phyloP scores from a whole-genome alignment of 2,329 filamentous ascomycete species.

The Sphaerulina vaccinii region DNA sequence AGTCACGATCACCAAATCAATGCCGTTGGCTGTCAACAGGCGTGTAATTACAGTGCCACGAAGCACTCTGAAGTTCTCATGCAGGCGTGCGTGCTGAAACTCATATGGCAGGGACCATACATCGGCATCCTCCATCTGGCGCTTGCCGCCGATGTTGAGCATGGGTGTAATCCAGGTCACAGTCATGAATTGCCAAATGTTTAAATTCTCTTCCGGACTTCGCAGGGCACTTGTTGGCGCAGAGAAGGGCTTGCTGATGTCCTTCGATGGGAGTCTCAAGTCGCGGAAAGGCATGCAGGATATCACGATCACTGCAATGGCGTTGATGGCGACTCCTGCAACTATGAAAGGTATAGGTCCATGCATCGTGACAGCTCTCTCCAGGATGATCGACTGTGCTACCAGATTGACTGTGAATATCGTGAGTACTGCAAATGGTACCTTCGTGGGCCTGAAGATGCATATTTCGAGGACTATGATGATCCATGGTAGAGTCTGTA shows the following conservation, averaged over 20 bases:
- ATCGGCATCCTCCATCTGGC: slow-evolving; percentile 72
- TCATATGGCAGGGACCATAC: slow-evolving; percentile 79
- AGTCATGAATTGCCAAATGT: slow-evolving; percentile 78
- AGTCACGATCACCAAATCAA: slow-evolving; percentile 71
- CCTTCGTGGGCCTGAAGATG: slow-evolving; percentile 29
- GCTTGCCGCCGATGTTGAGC: slow-evolving; percentile 61
- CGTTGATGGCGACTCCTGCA: slow-evolving; percentile 38
- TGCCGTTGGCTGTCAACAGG: slow-evolving; percentile 71
- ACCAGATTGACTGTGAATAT: slow-evolving; percentile 28
- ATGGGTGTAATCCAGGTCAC: slow-evolving; percentile 80
- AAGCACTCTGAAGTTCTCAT: slow-evolving; percentile 71
- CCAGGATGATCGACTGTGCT: slow-evolving; percentile 28
- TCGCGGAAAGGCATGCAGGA: slow-evolving; percentile 70
- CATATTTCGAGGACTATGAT: slow-evolving; percentile 26
- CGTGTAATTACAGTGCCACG: slow-evolving; percentile 69
- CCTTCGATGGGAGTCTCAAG: slow-evolving; percentile 51
- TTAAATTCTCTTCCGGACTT: slow-evolving; percentile 75
- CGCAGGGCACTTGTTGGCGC: slow-evolving; percentile 61
- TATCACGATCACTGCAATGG: slow-evolving; percentile 54
- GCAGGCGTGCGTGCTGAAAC: slow-evolving; percentile 75
- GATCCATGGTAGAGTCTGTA: slow-evolving; percentile 28
- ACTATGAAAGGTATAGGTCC: slow-evolving; percentile 13
- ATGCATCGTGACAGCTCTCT: slow-evolving; percentile 14
- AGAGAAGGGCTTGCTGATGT: slow-evolving; percentile 60
- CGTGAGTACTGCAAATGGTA: slow-evolving; percentile 29